Base-by-base conservation (phyloP, 148 eudicot genomes). In the Cornus florida region DNA sequence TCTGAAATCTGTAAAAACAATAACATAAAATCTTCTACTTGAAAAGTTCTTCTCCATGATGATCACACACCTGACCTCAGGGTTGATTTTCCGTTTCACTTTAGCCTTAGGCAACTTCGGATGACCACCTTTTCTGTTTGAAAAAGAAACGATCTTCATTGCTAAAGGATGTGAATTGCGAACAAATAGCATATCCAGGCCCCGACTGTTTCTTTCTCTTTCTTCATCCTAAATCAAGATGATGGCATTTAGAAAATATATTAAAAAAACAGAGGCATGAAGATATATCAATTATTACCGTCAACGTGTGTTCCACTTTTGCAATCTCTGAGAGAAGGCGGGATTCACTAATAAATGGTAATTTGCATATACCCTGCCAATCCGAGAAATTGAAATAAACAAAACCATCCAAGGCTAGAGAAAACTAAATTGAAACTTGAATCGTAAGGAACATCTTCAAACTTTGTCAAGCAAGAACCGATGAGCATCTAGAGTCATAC, bases 281-380 rank as follows among this genome's bases (percentile, higher is more conserved):
- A 17, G 20, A 79, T 48, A 50, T 46, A 8, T 35, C 8, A 5
- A 28, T 19, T 31, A 57, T 67, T 81, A 85, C 88, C 85, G 81
- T 86, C 79, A 86, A 71, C n/a, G 85, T 73, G 24, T 82, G 85
- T 68, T 86, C 88, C 71, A 86, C 75, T 70, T 82, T 86, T 50
- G 72, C 78, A 70, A 83, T 71, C 74, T 86, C 86, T 17, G 76
- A 12, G 57, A 86, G 86, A 73, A 86, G 85, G 20, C 84, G 86
- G 41, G 67, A 67, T 71, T 83, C 86, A 31, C 83, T 77, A 50
- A 86, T 83, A 70, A 86, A 86, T 23, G 88, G 86, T 72, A 86
- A 77, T 81, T 80, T 85, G 69, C 81, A 77, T 35, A 82, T 19
- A 75, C 72, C 88, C 88, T 85, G 76, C 43, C 71, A 48, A 79